Percentiles rank a stretch among this genome's conserved stretches.
phyloP scores from a whole-genome alignment of 73 alveolate genomes.

The Tetrahymena elliotti region DNA sequence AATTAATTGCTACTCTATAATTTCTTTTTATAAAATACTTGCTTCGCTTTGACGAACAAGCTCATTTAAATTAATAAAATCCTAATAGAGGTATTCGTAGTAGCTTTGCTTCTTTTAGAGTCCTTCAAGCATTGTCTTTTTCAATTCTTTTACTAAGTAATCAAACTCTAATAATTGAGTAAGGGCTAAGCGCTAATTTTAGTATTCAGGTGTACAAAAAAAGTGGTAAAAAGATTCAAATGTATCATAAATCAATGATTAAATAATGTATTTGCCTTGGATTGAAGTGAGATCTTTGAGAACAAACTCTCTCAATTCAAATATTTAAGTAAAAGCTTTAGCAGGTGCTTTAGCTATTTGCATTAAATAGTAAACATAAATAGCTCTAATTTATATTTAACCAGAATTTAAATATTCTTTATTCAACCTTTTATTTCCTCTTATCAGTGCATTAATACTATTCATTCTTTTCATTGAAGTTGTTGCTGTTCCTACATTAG shows the following conservation, averaged over 20 bases:
- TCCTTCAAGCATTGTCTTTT: neutral
- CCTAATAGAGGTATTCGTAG: neutral
- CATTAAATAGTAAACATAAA: neutral
- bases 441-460: neutral
- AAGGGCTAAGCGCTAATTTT: neutral
- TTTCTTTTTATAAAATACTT: neutral
- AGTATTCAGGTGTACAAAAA: neutral
- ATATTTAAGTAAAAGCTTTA: neutral
- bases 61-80: neutral
- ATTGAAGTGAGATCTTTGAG: neutral
- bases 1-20: neutral
- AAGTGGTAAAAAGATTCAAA: neutral
- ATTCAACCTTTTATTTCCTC: neutral
- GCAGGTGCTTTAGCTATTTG: neutral
- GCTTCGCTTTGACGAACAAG: neutral
- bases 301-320: neutral
- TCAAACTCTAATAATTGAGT: neutral
- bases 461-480: neutral
- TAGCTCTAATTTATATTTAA: neutral
- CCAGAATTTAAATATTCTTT: neutral
- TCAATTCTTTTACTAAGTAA: neutral
- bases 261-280: neutral
- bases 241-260: neutral
- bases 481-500: neutral
- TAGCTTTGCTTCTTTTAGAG: neutral